Percentiles rank a stretch among this genome's conserved stretches.
Conservation (phyloP, 164 flowering plant genomes). For the Sedum album region DNA sequence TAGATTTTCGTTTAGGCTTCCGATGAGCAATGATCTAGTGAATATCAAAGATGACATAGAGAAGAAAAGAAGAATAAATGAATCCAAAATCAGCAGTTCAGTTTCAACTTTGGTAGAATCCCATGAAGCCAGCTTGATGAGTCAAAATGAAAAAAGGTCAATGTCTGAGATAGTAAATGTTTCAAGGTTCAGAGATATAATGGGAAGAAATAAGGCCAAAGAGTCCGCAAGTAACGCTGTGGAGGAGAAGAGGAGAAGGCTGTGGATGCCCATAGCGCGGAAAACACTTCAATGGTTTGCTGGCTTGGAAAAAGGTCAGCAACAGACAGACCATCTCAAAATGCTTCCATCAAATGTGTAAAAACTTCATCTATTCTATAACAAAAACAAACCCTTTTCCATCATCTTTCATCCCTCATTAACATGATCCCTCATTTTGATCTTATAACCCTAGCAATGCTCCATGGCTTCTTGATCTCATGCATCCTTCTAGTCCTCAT, state of each 20-base stretch:
- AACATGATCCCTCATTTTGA: too few species aligned
- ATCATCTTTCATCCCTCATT: too few species aligned
- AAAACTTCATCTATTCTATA: not conserved
- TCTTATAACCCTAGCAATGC: too few species aligned
- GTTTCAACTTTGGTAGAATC: conserved; percentile 5
- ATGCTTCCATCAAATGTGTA: conserved; percentile 15
- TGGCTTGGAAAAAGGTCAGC: conserved; percentile 21
- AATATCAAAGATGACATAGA: conserved; percentile 15
- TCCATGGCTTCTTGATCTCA: too few species aligned
- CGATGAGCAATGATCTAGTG: conserved; percentile 4
- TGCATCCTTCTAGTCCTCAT: too few species aligned
- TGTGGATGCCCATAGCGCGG: conserved; percentile 36
- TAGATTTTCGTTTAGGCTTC: not conserved
- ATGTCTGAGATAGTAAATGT: conserved; percentile 18
- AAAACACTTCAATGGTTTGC: conserved; percentile 35
- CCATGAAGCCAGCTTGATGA: not conserved
- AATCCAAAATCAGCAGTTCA: not conserved
- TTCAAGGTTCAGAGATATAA: conserved; percentile 12
- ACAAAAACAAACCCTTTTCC: not conserved
- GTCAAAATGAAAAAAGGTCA: conserved; percentile 13
- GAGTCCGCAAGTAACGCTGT: conserved; percentile 7
- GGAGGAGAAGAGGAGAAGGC: conserved; percentile 28
- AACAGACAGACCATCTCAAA: not conserved
- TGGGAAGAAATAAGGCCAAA: not conserved
- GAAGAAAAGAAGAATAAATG: conserved; percentile 11